Evolutionary conservation across 2,329 filamentous ascomycete species (phyloP).

Genomic region (Neurospora sp.): DNA sequence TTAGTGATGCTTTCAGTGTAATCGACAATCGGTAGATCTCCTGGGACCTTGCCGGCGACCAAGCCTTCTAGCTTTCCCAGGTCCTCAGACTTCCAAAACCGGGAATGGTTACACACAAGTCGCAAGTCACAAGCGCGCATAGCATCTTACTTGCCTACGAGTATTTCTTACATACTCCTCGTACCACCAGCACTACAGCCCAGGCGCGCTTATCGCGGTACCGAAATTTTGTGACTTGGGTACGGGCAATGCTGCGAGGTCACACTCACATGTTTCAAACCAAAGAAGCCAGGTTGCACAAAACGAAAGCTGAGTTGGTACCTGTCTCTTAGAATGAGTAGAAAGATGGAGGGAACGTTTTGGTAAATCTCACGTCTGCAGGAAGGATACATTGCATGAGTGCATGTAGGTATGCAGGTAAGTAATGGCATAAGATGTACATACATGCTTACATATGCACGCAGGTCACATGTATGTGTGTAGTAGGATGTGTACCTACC

Average conservation of each 20-base stretch:
- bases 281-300: neutral
- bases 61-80: neutral
- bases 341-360: neutral
- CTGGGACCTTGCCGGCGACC: neutral
- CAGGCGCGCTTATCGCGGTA: neutral
- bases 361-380: neutral
- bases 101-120: neutral
- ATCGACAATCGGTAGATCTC: neutral
- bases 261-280: neutral
- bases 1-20: neutral
- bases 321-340: neutral
- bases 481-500: neutral
- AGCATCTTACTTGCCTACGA: neutral
- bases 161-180: neutral
- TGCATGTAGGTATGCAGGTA: neutral
- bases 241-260: neutral
- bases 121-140: neutral
- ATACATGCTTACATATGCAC: neutral
- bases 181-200: neutral
- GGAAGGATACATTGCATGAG: neutral
- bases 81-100: neutral
- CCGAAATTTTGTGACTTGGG: neutral
- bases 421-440: neutral
- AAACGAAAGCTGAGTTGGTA: neutral
- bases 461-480: neutral